Conservation (phyloP, 2,329 filamentous ascomycete genomes). For the Neopestalotiopsis clavispora region DNA sequence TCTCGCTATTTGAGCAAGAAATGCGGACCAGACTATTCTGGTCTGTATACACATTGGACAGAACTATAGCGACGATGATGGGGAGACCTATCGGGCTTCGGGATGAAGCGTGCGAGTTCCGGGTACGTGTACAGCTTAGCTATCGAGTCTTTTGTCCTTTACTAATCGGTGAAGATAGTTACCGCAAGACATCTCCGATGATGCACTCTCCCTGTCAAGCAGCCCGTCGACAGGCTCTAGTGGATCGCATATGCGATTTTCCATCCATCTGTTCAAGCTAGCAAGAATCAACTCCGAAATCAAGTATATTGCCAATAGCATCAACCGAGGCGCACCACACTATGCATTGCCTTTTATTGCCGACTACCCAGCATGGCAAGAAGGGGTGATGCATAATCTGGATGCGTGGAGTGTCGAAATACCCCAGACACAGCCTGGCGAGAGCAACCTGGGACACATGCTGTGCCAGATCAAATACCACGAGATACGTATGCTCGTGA, state of each 20-base stretch:
- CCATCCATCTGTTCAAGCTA: constrained; percentile 53
- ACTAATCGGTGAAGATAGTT: neutral
- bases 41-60: constrained; percentile 57
- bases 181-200: neutral
- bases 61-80: constrained; percentile 59
- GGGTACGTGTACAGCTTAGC: constrained; percentile 36
- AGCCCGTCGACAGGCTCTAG: neutral
- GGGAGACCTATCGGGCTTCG: constrained; percentile 58
- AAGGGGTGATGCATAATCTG: constrained; percentile 43
- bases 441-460: constrained; percentile 28
- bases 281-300: constrained; percentile 59
- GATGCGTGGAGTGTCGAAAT: constrained; percentile 41
- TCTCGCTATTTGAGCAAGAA: constrained; percentile 55
- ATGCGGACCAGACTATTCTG: constrained; percentile 61
- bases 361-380: constrained; percentile 52
- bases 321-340: constrained; percentile 48
- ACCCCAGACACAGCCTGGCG: neutral
- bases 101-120: constrained; percentile 60
- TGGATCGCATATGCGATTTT: constrained; percentile 35
- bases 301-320: constrained; percentile 60
- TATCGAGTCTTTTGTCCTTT: neutral
- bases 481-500: constrained; percentile 51
- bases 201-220: neutral
- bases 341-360: constrained; percentile 54
- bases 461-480: constrained; percentile 53